Conservation (phyloP, 2,329 filamentous ascomycete genomes). For the Fusarium drepaniforme region DNA sequence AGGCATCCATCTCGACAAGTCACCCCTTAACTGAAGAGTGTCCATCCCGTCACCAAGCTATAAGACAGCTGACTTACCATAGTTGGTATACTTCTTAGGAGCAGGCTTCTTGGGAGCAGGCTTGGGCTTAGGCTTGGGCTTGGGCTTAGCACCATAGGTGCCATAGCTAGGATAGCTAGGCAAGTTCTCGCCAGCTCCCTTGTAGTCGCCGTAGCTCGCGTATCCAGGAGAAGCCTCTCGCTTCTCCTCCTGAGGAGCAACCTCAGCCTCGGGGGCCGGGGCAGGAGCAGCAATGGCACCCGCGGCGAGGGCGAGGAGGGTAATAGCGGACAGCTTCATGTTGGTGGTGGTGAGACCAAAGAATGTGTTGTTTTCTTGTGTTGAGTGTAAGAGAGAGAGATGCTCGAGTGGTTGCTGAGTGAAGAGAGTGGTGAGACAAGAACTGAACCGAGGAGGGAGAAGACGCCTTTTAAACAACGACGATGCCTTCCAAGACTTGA, state of each 20-base stretch:
- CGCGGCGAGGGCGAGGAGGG: slow-evolving; percentile 41
- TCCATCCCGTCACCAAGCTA: not conserved
- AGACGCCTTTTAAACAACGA: slow-evolving; percentile 29
- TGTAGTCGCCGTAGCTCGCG: slow-evolving; percentile 11
- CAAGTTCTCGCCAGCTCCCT: slow-evolving; percentile 11
- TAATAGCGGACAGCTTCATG: slow-evolving; percentile 48
- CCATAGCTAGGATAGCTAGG: slow-evolving; percentile 13
- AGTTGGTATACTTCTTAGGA: slow-evolving; percentile 18
- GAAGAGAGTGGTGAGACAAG: slow-evolving; percentile 8
- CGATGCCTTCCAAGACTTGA: not conserved
- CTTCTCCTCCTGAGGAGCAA: slow-evolving; percentile 2
- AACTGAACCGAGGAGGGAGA: slow-evolving; percentile 1
- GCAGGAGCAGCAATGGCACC: slow-evolving; percentile 44
- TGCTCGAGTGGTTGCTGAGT: slow-evolving; percentile 5
- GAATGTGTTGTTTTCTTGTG: not conserved
- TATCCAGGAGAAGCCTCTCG: slow-evolving; percentile 16
- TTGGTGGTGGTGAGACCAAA: not conserved
- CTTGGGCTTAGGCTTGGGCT: slow-evolving; percentile 10
- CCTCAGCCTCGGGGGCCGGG: slow-evolving; percentile 32
- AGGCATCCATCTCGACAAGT: not conserved
- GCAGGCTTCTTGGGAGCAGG: slow-evolving; percentile 17
- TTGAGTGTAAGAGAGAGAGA: not conserved
- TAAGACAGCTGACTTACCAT: slow-evolving; percentile 7
- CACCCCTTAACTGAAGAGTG: not conserved
- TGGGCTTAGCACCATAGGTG: not conserved